These are phyloP conservation scores for Leptomonas pyrrhocoris DNA, from an alignment of 208 protist genomes.

Conservation along the genomic window DNA sequence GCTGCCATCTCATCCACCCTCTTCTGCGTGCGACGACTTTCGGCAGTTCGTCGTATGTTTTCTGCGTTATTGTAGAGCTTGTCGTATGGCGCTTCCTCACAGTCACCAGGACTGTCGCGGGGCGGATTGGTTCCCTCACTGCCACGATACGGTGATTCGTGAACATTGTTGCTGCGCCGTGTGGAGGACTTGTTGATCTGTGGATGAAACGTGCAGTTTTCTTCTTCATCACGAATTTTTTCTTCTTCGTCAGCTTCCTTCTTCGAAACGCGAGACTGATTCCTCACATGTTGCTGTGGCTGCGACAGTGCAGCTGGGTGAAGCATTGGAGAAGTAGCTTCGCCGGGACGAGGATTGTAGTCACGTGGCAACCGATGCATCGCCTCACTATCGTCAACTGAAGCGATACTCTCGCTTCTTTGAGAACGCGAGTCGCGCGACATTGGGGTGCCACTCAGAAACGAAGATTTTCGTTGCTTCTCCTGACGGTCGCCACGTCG, in stretches of 20 bases:
- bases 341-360: background rate
- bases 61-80: constrained; percentile 30
- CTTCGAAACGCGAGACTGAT: background rate
- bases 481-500: constrained; percentile 21
- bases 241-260: constrained; percentile 6
- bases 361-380: background rate
- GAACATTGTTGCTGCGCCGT: background rate
- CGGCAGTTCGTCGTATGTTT: background rate
- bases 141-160: background rate
- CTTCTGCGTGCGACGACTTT: constrained; percentile 8
- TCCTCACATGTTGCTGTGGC: background rate
- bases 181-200: constrained; percentile 23
- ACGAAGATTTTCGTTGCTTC: background rate
- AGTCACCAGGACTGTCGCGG: constrained; percentile 14
- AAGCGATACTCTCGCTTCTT: constrained; percentile 5
- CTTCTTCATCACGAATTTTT: constrained; percentile 26
- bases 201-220: constrained; percentile 54
- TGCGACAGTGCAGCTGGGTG: background rate
- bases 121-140: constrained; percentile 4
- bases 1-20: background rate
- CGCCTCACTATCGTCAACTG: background rate
- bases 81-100: constrained; percentile 13
- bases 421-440: constrained; percentile 2
- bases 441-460: background rate
- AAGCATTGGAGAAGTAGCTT: background rate